Evolutionary conservation across 2,329 filamentous ascomycete species (phyloP), one percentile per base, ranked within the genome.

Genomic region (Aureobasidium mangrovei): DNA sequence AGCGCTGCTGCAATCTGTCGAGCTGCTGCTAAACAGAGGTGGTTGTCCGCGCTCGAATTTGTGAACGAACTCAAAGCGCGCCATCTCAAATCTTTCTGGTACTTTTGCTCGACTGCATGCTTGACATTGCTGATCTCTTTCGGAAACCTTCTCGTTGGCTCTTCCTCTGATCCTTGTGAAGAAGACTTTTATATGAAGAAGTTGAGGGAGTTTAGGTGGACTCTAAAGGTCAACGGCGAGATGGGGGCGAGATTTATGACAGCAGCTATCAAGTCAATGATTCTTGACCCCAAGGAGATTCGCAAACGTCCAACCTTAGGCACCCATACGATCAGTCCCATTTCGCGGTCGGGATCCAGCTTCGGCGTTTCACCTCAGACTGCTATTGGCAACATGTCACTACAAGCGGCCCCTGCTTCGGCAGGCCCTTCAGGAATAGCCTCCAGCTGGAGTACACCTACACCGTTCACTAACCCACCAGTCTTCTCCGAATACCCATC

Each of bases 1-100:
- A 63, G 66, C 10, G 63, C 72, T 7, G 58, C 64, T n/a, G 51
- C 60, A 18, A 69, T 72, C 36, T 73, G 70, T 55, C 71, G 72
- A 3, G 63, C 64, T 44, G 72, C 72, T n/a, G 72, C 72, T 27
- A 67, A 69, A 49, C 68, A 68, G 3, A 68, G 73, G 4, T 69
- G 75, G 31, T 64, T 65, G 35, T 72, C 69, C 12, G 71, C 72
- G n/a, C 71, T 74, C 58, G 68, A 69, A 18, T 74, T 76, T 54
- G 65, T 75, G n/a, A 68, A 72, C 33, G 62, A 66, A 18, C 63
- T 76, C 4, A 70, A 71, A 36, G 69, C 71, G 4, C 70, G 72
- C 32, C 73, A 76, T 44, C 65, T 75, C 6, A 69, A 72, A 35
- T 72, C 72, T 0, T 75, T 75, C 62, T 76, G 73, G 73, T 74